Percentiles rank a stretch among this genome's conserved stretches.
phyloP scores from a whole-genome alignment of 805 yeast genomes.

The Blastobotrys attinorum region DNA sequence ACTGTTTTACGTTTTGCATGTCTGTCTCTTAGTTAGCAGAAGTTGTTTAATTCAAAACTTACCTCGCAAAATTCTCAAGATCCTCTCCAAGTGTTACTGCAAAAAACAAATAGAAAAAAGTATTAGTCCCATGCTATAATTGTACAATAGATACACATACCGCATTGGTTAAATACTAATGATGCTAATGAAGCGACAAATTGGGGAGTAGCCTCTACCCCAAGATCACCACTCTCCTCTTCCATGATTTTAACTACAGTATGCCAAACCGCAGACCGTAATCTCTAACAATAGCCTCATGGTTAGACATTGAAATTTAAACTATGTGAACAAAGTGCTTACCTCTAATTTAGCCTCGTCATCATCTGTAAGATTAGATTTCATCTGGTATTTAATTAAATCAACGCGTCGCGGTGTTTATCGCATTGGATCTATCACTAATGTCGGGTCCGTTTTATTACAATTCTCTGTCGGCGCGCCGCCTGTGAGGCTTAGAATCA shows the following conservation, averaged over 20 bases:
- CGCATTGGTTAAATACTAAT: conserved; percentile 25
- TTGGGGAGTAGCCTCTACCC: conserved; percentile 23
- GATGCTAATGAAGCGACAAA: conserved; percentile 27
- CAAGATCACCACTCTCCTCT: conserved; percentile 22
- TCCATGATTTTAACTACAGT: conserved; percentile 24
- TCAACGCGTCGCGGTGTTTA: too few species aligned
- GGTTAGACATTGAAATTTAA: too few species aligned
- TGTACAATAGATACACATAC: conserved; percentile 10
- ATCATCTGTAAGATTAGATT: conserved; percentile 1
- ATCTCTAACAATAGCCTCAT: too few species aligned
- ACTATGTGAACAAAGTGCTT: too few species aligned
- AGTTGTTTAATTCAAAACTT: conserved; percentile 6
- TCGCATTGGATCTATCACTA: too few species aligned
- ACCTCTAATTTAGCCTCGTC: conserved; percentile 3
- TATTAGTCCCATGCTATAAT: background rate
- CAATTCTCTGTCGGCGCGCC: too few species aligned
- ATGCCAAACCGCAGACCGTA: conserved; percentile 26
- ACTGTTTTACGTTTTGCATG: conserved; percentile 26
- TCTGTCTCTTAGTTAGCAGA: conserved; percentile 8
- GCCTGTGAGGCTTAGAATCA: too few species aligned
- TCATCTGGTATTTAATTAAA: too few species aligned
- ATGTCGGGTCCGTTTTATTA: too few species aligned
- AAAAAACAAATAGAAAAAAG: conserved; percentile 5
- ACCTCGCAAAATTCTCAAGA: conserved; percentile 25
- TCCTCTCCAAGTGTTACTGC: conserved; percentile 23